Percentiles rank a stretch among this genome's conserved stretches.
These are phyloP conservation scores for Trichomonas vaginalis DNA, from an alignment of 208 protist genomes.

Conservation along the genomic window DNA sequence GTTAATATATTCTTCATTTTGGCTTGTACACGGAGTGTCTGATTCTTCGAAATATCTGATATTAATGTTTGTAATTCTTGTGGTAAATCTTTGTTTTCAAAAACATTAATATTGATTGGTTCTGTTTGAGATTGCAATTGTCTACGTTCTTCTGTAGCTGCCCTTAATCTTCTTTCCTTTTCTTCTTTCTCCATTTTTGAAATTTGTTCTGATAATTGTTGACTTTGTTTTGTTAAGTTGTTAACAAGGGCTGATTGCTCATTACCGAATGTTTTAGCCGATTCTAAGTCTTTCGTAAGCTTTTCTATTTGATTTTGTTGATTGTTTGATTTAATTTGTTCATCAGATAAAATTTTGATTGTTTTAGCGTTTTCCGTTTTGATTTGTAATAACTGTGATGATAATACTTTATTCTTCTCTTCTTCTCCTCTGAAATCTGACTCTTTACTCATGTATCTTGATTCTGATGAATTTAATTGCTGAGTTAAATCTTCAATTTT, in stretches of 20 bases:
- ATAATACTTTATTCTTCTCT: neutral
- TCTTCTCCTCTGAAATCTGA: neutral
- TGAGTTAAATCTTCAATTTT: neutral
- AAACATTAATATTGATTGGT: neutral
- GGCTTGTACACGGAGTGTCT: neutral
- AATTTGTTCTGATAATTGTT: neutral
- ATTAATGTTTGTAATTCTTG: neutral
- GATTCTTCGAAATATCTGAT: neutral
- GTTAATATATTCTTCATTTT: neutral
- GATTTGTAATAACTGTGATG: neutral
- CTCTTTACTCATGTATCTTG: neutral
- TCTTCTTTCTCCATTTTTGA: neutral
- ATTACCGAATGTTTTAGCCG: neutral
- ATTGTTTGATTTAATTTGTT: neutral
- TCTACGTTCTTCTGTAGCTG: neutral
- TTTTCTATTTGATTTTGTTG: neutral
- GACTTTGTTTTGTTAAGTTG: neutral
- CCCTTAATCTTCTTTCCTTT: neutral
- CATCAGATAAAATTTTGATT: neutral
- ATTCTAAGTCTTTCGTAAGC: neutral
- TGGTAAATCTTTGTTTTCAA: neutral
- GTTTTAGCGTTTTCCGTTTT: neutral
- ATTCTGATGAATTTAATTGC: neutral
- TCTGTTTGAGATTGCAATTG: neutral
- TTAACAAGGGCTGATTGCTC: neutral